Conservation (phyloP, 768 basidiomycete genomes). For the Mycena indigotica region DNA sequence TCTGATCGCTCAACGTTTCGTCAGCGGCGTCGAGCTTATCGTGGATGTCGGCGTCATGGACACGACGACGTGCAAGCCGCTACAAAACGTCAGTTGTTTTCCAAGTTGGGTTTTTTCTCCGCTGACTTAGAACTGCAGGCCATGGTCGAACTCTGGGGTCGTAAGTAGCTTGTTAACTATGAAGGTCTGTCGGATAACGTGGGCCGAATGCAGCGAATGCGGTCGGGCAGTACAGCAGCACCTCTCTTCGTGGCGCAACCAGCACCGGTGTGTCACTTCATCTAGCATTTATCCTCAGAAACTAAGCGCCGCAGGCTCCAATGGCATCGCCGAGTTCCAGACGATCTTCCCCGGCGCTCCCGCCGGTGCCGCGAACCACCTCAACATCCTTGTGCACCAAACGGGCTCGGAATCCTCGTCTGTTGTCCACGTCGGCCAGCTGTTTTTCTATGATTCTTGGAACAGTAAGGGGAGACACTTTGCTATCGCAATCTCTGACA, state of each 20-base stretch:
- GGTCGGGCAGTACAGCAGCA: constrained; percentile 33
- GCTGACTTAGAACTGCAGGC: constrained; percentile 11
- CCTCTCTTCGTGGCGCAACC: constrained; percentile 41
- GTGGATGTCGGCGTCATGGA: constrained; percentile 44
- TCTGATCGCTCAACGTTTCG: not conserved
- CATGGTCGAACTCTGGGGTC: constrained; percentile 42
- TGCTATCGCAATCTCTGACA: not conserved
- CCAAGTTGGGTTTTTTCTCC: too few relatives aligned
- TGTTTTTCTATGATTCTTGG: constrained; percentile 44
- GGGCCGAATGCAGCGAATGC: constrained; percentile 33
- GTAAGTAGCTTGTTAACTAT: constrained; percentile 19
- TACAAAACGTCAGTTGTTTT: constrained; percentile 26
- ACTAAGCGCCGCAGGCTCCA: constrained; percentile 13
- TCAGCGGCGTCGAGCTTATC: constrained; percentile 37
- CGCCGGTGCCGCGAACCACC: constrained; percentile 38
- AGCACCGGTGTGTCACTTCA: constrained; percentile 21
- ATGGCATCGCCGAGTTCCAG: constrained; percentile 42
- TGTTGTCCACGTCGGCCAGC: constrained; percentile 37
- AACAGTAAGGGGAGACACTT: constrained; percentile 15
- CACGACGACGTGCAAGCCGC: constrained; percentile 41
- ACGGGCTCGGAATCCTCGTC: constrained; percentile 29
- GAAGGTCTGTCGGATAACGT: not conserved
- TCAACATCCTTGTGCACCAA: constrained; percentile 38
- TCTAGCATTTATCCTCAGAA: not conserved
- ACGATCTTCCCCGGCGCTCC: constrained; percentile 41